Evolutionary conservation across 2,329 filamentous ascomycete genomes (phyloP).

Genomic region (Plenodomus lindquistii): DNA sequence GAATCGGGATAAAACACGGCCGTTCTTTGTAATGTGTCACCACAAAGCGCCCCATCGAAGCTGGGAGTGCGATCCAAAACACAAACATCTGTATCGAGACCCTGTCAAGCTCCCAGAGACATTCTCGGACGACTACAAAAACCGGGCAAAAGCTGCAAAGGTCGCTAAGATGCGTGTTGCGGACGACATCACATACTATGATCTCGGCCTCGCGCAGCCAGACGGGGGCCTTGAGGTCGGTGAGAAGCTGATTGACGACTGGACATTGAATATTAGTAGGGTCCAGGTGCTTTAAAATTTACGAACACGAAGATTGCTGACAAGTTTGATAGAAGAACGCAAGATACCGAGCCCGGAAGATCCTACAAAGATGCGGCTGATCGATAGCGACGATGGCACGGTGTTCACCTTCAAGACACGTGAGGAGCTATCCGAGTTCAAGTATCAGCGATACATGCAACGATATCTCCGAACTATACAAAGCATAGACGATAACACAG

Average conservation of each 20-base stretch:
- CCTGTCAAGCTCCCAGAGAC: constrained; percentile 55
- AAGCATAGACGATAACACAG: constrained; percentile 58
- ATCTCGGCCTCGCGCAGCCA: constrained; percentile 56
- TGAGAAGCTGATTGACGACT: constrained; percentile 27
- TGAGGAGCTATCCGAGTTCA: constrained; percentile 56
- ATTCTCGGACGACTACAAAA: constrained; percentile 59
- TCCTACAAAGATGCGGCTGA: constrained; percentile 40
- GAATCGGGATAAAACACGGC: constrained; percentile 36
- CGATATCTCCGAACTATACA: constrained; percentile 56
- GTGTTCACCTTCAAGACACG: constrained; percentile 52
- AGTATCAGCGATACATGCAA: constrained; percentile 58
- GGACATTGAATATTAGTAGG: no score
- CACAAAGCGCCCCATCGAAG: constrained; percentile 60
- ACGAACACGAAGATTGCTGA: no score
- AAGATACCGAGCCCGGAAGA: constrained; percentile 47
- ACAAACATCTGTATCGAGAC: constrained; percentile 55
- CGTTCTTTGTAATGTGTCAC: constrained; percentile 62
- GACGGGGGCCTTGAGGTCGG: constrained; percentile 52
- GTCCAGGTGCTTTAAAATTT: no score
- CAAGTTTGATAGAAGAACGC: constrained; percentile 29
- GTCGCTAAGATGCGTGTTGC: constrained; percentile 58
- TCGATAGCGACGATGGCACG: constrained; percentile 53
- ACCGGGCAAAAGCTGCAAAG: constrained; percentile 55
- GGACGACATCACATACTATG: constrained; percentile 57
- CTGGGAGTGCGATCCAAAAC: constrained; percentile 57